Conservation (phyloP, 441 rosid species). For the Euphorbia celastroides region DNA sequence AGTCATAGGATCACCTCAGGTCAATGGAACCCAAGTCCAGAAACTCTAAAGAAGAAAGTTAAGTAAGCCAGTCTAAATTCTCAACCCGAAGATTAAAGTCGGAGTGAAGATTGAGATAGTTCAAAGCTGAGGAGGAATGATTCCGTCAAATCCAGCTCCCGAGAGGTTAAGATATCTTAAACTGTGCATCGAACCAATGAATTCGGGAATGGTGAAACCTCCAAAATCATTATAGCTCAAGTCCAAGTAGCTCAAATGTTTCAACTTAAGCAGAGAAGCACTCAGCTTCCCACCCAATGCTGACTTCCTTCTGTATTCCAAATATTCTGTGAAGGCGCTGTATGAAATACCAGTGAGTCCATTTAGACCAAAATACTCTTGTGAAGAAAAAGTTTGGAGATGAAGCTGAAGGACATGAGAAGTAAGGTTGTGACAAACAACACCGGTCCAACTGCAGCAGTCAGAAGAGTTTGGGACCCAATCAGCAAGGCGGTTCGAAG, state of each 20-base stretch:
- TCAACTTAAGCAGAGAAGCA: background rate
- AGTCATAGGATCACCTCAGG: background rate
- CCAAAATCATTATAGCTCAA: background rate
- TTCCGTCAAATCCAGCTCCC: background rate
- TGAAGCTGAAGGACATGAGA: background rate
- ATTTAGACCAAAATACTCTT: background rate
- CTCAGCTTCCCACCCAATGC: background rate
- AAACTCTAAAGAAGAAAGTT: no score
- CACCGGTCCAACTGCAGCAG: conserved; percentile 12
- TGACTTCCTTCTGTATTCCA: background rate
- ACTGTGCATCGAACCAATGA: background rate
- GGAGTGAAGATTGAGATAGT: no score
- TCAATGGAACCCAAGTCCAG: background rate
- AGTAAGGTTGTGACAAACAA: background rate
- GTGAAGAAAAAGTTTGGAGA: background rate
- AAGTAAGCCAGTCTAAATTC: no score
- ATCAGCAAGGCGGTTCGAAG: no score
- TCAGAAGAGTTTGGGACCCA: background rate
- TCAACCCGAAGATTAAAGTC: no score
- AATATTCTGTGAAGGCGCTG: background rate
- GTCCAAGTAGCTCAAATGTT: background rate
- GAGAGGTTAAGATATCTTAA: conserved; percentile 6
- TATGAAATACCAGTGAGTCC: background rate
- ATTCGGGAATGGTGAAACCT: background rate
- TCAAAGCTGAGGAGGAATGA: conserved; percentile 2